phyloP scores from a whole-genome alignment of 352 stramenopile species.

The Phytophthora fragariaefolia region DNA sequence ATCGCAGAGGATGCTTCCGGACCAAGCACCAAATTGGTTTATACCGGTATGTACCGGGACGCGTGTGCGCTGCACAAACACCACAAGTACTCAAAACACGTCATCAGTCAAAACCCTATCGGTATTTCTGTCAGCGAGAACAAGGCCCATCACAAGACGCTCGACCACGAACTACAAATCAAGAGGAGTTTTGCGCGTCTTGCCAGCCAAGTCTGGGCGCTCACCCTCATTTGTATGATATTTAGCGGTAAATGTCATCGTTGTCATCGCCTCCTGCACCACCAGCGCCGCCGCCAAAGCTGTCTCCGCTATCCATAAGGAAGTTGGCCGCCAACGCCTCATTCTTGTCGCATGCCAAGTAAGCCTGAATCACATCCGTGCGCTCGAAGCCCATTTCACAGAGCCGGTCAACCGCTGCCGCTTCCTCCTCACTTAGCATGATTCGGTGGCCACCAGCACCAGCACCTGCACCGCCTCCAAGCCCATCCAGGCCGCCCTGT shows the following conservation, averaged over 20 bases:
- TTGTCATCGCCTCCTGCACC: conserved; percentile 71
- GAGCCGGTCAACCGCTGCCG: conserved; percentile 75
- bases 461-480: conserved; percentile 47
- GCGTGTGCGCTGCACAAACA: conserved; percentile 9
- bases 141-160: conserved; percentile 24
- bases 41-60: too few species aligned
- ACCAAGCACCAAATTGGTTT: too few species aligned
- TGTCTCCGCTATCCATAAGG: conserved; percentile 94
- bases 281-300: conserved; percentile 51
- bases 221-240: conserved; percentile 43
- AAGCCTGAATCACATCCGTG: conserved; percentile 96
- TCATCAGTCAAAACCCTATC: conserved; percentile 37
- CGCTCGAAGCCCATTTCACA: conserved; percentile 91
- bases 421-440: conserved; percentile 83
- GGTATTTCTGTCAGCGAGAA: conserved; percentile 38
- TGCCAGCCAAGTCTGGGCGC: conserved; percentile 20
- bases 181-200: conserved; percentile 30
- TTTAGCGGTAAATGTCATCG: conserved; percentile 91
- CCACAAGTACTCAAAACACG: conserved; percentile 14
- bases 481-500: conserved; percentile 49
- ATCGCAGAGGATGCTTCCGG: conserved; percentile 10
- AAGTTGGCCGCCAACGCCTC: conserved; percentile 98
- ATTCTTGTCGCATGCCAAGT: conserved; percentile 99
- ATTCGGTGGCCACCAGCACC: conserved; percentile 60
- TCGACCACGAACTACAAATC: conserved; percentile 37